A percentile compares a stretch with the other conserved stretches of the same genome.
Conservation (phyloP, 2,329 filamentous ascomycete genomes). For the Aspergillus fumigatus region DNA sequence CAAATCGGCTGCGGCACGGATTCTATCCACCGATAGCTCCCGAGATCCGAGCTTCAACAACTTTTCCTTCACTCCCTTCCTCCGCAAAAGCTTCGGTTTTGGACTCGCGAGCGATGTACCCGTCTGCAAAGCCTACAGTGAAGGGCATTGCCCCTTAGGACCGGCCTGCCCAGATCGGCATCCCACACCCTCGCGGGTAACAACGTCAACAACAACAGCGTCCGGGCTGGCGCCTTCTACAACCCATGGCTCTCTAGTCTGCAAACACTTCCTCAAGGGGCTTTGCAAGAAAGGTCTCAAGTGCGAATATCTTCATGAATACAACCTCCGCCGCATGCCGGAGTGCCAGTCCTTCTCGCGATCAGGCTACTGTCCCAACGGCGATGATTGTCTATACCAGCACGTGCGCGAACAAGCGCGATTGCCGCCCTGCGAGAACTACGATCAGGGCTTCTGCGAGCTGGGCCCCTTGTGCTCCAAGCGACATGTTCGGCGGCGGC, state of each 20-base stretch:
- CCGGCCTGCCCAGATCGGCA: constrained; percentile 83
- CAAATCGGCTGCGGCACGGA: constrained; percentile 26
- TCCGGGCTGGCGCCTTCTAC: constrained; percentile 38
- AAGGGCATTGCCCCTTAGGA: constrained; percentile 82
- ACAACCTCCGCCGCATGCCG: constrained; percentile 96
- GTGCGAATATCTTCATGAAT: constrained; percentile 98
- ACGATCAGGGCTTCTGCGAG: constrained; percentile 91
- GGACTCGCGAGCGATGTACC: constrained; percentile 74
- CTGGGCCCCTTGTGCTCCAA: constrained; percentile 83
- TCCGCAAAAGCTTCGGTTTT: constrained; percentile 77
- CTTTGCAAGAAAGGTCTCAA: constrained; percentile 96
- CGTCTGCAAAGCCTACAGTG: constrained; percentile 78
- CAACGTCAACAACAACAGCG: constrained; percentile 41
- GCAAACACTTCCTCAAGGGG: constrained; percentile 97
- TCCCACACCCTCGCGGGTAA: constrained; percentile 45
- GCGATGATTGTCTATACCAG: constrained; percentile 91
- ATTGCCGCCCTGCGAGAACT: constrained; percentile 78
- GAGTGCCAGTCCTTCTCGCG: constrained; percentile 96
- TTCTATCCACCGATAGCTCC: constrained; percentile 32
- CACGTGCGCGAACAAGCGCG: constrained; percentile 81
- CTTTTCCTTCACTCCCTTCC: constrained; percentile 83
- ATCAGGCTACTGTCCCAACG: constrained; percentile 92
- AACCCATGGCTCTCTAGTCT: constrained; percentile 63
- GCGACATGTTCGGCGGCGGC: constrained; percentile 74
- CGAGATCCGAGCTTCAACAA: constrained; percentile 50